These are phyloP conservation scores for Gardenia jasminoides DNA, from an alignment of 257 asterid genomes.

Conservation along the genomic window DNA sequence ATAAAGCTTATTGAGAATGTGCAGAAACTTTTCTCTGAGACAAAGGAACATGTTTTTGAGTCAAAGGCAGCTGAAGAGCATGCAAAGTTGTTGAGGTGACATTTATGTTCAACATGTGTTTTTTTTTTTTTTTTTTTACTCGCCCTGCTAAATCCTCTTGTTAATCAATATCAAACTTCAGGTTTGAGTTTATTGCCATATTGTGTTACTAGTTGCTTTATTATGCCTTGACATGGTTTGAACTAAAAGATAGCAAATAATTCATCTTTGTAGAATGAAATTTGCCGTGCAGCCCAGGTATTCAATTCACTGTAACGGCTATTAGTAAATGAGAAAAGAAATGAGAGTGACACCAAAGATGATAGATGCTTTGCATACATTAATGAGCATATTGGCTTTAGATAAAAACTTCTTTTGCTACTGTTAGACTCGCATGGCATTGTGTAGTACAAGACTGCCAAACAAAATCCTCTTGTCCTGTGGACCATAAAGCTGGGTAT, in stretches of 20 bases:
- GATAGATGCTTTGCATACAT: no score
- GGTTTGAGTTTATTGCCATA: no score
- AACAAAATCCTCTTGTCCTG: not conserved
- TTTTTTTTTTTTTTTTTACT: not conserved
- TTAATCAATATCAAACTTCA: not conserved
- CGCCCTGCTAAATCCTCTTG: not conserved
- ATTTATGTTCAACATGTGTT: not conserved
- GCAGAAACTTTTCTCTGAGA: constrained; percentile 70
- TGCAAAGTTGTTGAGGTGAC: constrained; percentile 83
- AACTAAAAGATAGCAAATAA: not conserved
- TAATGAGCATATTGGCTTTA: no score
- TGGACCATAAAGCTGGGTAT: not conserved
- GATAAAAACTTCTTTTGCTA: not conserved
- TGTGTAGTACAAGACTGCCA: not conserved
- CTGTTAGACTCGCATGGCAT: not conserved
- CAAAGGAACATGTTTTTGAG: constrained; percentile 81
- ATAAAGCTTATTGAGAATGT: constrained; percentile 78
- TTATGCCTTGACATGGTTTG: not conserved
- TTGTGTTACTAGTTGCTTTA: not conserved
- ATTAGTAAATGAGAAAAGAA: no score
- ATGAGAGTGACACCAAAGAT: no score
- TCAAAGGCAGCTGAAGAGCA: constrained; percentile 99
- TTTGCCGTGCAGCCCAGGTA: not conserved
- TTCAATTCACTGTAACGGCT: not conserved
- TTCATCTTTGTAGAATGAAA: not conserved